phyloP scores from a whole-genome alignment of 306 rosid genomes.

The Trifolium repens region DNA sequence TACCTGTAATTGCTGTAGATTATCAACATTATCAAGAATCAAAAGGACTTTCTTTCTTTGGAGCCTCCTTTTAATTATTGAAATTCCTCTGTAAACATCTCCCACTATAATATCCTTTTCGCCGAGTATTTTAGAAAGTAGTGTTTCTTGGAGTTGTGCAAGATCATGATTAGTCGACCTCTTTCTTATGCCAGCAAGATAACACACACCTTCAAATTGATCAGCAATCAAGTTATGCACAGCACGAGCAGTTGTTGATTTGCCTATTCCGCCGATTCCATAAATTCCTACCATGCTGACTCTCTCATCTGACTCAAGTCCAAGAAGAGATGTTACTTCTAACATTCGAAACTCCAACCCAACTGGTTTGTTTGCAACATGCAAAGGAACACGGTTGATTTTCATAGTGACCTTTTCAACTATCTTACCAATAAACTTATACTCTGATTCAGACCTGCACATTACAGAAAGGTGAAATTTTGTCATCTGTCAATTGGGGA shows the following conservation, averaged over 20 bases:
- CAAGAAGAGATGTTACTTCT: slow-evolving; percentile 6
- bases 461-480: not conserved
- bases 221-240: slow-evolving; percentile 4
- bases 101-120: slow-evolving; percentile 29
- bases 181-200: not conserved
- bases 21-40: slow-evolving; percentile 19
- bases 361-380: slow-evolving; percentile 15
- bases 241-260: slow-evolving; percentile 33
- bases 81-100: slow-evolving; percentile 13
- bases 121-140: not conserved
- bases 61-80: slow-evolving; percentile 7
- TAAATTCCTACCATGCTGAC: slow-evolving; percentile 8
- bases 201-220: slow-evolving; percentile 26
- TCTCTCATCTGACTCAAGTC: not conserved
- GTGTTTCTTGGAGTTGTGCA: not conserved
- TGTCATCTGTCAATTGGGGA: not conserved
- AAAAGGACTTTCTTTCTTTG: slow-evolving; percentile 16
- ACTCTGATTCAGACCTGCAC: slow-evolving; percentile 7
- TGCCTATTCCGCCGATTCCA: slow-evolving; percentile 13
- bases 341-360: not conserved
- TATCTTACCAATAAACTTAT: slow-evolving; percentile 5
- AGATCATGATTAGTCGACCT: not conserved
- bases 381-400: slow-evolving; percentile 15
- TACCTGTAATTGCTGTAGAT: not conserved
- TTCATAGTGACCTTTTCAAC: not conserved